Conservation (phyloP, 2,329 filamentous ascomycete genomes). For the Alternaria ethzedia region DNA sequence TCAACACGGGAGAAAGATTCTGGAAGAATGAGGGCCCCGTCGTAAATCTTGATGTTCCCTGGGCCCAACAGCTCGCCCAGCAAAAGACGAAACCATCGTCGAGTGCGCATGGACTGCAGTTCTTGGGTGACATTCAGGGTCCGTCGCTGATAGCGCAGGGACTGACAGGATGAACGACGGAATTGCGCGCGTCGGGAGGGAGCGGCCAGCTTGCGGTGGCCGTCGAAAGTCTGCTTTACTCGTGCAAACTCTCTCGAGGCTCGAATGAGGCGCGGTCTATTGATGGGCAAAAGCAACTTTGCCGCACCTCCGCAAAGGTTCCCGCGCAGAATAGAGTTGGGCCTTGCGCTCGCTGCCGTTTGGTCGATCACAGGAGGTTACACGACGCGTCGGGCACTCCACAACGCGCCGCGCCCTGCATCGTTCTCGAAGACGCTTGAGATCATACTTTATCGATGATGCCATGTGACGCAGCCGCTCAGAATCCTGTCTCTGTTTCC, state of each 20-base stretch:
- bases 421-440: slow-evolving; percentile 11
- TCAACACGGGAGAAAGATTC: slow-evolving; percentile 38
- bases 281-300: slow-evolving; percentile 18
- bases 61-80: slow-evolving; percentile 20
- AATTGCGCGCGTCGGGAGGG: slow-evolving; percentile 16
- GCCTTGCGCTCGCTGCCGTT: slow-evolving; percentile 21
- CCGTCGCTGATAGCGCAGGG: slow-evolving; percentile 20
- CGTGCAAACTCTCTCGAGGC: slow-evolving; percentile 19
- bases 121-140: slow-evolving; percentile 8
- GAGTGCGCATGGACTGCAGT: slow-evolving; percentile 14
- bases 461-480: slow-evolving; percentile 16
- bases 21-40: slow-evolving; percentile 37
- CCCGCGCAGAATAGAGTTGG: slow-evolving; percentile 20
- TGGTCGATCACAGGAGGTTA: slow-evolving; percentile 27
- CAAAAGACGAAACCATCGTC: slow-evolving; percentile 15
- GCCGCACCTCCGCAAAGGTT: slow-evolving; percentile 14
- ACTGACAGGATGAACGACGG: slow-evolving; percentile 16
- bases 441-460: slow-evolving; percentile 18
- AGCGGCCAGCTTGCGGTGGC: slow-evolving; percentile 9
- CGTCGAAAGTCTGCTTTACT: slow-evolving; percentile 14
- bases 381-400: slow-evolving; percentile 28
- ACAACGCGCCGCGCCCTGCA: slow-evolving; percentile 27
- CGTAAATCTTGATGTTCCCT: slow-evolving; percentile 19
- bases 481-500: not conserved
- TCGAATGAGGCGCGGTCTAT: slow-evolving; percentile 10